Conservation (phyloP, 2,329 filamentous ascomycete species). For the Chaetomiaceae sp. region DNA sequence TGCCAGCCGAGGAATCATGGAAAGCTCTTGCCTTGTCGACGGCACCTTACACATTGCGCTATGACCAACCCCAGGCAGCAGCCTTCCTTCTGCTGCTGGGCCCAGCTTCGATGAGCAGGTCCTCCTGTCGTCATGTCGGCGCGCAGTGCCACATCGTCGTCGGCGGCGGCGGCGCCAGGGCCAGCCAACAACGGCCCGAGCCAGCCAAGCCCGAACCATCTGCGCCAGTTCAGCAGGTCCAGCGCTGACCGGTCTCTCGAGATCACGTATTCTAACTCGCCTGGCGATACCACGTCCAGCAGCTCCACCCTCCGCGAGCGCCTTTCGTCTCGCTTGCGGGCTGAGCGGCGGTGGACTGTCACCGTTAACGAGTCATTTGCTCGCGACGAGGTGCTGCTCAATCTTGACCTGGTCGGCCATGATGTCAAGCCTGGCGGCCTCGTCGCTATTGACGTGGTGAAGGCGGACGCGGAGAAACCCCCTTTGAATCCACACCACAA, state of each 20-base stretch:
- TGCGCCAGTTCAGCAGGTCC: constrained; percentile 46
- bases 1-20: too few relatives aligned
- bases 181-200: constrained; percentile 39
- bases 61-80: neutral
- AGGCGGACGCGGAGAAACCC: constrained; percentile 40
- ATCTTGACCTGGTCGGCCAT: constrained; percentile 61
- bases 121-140: constrained; percentile 22
- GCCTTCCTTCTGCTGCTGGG: neutral
- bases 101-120: constrained; percentile 12
- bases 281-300: constrained; percentile 47
- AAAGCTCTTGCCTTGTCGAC: too few relatives aligned
- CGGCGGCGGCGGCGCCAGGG: constrained; percentile 35
- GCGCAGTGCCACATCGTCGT: constrained; percentile 33
- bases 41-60: neutral
- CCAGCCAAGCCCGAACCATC: constrained; percentile 47
- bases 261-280: constrained; percentile 32
- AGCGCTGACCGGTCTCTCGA: constrained; percentile 41
- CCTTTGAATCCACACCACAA: constrained; percentile 31
- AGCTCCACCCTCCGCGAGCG: constrained; percentile 41
- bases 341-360: constrained; percentile 47
- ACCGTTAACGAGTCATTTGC: constrained; percentile 68
- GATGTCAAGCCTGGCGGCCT: constrained; percentile 60
- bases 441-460: constrained; percentile 64
- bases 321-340: constrained; percentile 27
- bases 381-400: constrained; percentile 72